A percentile compares a stretch with the other conserved stretches of the same genome.
Evolutionary conservation across 2,329 filamentous ascomycete species (phyloP).

Genomic region (Chaetomium globosum): DNA sequence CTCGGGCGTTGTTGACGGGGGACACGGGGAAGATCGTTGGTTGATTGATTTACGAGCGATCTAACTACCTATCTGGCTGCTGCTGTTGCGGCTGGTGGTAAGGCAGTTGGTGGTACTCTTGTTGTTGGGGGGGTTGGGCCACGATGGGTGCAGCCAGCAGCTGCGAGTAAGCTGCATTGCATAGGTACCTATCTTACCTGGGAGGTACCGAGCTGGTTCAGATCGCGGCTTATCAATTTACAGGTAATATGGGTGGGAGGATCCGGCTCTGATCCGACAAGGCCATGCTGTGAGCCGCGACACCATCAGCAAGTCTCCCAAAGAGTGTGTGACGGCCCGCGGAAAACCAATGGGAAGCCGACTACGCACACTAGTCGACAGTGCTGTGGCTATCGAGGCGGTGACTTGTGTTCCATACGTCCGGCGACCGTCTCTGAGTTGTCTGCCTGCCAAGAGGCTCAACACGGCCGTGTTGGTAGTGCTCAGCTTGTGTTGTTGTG

Average conservation of each 20-base stretch:
- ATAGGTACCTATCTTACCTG: not conserved
- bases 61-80: not conserved
- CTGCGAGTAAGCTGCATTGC: constrained; percentile 13
- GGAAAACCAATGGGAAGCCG: not conserved
- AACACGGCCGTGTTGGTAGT: not conserved
- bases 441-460: not conserved
- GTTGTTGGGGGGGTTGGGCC: constrained; percentile 1
- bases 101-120: constrained; percentile 2
- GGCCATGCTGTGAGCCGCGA: not conserved
- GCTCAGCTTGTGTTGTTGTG: not conserved
- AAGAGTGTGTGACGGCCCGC: not conserved
- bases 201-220: not conserved
- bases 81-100: not conserved
- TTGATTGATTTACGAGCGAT: constrained; percentile 15
- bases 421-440: constrained; percentile 3
- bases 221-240: constrained; percentile 13
- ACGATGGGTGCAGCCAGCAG: constrained; percentile 4
- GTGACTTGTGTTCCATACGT: constrained; percentile 1
- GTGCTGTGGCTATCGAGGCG: not conserved
- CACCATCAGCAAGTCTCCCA: not conserved
- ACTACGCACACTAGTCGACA: not conserved
- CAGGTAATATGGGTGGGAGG: not conserved
- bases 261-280: constrained; percentile 5
- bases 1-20: constrained; percentile 14
- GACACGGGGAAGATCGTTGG: constrained; percentile 24